Evolutionary conservation across 495 filamentous ascomycete species (phyloP), one percentile per base, ranked within the genome.

Genomic region (Hypoxylon cercidicola): DNA sequence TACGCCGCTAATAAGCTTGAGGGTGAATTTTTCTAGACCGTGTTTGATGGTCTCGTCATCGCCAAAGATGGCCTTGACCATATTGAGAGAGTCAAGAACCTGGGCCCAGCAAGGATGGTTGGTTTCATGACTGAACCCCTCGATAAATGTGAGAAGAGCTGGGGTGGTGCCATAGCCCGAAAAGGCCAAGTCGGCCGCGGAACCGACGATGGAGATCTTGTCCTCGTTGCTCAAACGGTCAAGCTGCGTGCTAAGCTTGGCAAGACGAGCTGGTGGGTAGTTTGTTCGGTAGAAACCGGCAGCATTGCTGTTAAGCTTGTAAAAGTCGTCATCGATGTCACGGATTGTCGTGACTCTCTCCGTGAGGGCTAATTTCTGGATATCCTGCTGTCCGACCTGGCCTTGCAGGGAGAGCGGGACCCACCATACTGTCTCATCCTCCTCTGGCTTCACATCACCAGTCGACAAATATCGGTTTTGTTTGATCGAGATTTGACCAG

Each of bases 381-480:
- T 69, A 13, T 78, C 79, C 55, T 81, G 55, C 7, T 82, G 77
- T n/a, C 80, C 81, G 18, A 79, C 72, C 62, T 88, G 82, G 49
- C 85, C 81, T 69, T 88, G 89, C 43, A 99, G 79, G 19, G 89
- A 89, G 12, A 98, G 83, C 15, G 95, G 95, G 66, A 97, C 85
- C 93, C 95, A 97, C 95, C 95, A 99, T n/a, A 84, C 87, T 1
- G 92, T 96, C 72, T 90, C 75, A 74, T 99, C 93, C 52, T 99
- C 95, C 57, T 90, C 87, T 1, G 88, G 81, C 70, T 87, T 89
- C 43, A 89, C 88, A 74, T 98, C 95, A 12, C 95, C 95, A 25
- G 92, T 93, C 39, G 88, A 89, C 13, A 99, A 81, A 82, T 97
- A 99, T 57, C 95, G 89, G 41, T 82, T 87, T 76, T 99, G 95